These are phyloP conservation scores for Scolecobasidium constrictum DNA, from an alignment of 2,329 filamentous ascomycete genomes.

Conservation along the genomic window DNA sequence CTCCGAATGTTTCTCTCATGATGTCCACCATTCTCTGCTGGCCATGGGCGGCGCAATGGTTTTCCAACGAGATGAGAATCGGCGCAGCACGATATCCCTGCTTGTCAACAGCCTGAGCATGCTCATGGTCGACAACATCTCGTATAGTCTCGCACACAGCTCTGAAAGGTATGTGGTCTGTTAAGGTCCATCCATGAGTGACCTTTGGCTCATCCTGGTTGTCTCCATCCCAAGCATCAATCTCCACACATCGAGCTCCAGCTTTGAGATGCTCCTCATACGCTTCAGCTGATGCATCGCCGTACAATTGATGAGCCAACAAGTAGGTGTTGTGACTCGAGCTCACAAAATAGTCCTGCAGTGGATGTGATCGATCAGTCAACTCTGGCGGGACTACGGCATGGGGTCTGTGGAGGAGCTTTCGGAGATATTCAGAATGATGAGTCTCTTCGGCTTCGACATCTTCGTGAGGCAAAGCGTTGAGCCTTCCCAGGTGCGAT, in stretches of 20 bases:
- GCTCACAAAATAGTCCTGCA: slow-evolving; percentile 87
- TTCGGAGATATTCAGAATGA: slow-evolving; percentile 29
- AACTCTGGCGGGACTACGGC: slow-evolving; percentile 44
- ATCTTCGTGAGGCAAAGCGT: slow-evolving; percentile 38
- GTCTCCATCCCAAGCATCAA: slow-evolving; percentile 85
- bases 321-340: slow-evolving; percentile 94
- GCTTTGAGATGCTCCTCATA: slow-evolving; percentile 54
- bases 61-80: slow-evolving; percentile 87
- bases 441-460: slow-evolving; percentile 35
- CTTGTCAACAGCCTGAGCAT: slow-evolving; percentile 53
- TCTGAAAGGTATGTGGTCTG: slow-evolving; percentile 74
- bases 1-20: slow-evolving; percentile 74
- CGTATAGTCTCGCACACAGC: slow-evolving; percentile 73
- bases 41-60: slow-evolving; percentile 77
- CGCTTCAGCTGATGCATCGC: slow-evolving; percentile 63
- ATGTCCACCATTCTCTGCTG: slow-evolving; percentile 82
- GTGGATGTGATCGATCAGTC: slow-evolving; percentile 52
- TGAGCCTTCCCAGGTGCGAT: slow-evolving; percentile 42
- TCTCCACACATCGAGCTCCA: slow-evolving; percentile 68
- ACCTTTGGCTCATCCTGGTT: slow-evolving; percentile 60
- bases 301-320: slow-evolving; percentile 73
- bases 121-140: slow-evolving; percentile 53
- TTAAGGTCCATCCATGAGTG: slow-evolving; percentile 59
- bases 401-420: slow-evolving; percentile 46
- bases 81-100: slow-evolving; percentile 78